Evolutionary conservation across 805 yeast species (phyloP), one percentile per base, ranked within the genome.

Genomic region (Myxozyma vanderwaltii): DNA sequence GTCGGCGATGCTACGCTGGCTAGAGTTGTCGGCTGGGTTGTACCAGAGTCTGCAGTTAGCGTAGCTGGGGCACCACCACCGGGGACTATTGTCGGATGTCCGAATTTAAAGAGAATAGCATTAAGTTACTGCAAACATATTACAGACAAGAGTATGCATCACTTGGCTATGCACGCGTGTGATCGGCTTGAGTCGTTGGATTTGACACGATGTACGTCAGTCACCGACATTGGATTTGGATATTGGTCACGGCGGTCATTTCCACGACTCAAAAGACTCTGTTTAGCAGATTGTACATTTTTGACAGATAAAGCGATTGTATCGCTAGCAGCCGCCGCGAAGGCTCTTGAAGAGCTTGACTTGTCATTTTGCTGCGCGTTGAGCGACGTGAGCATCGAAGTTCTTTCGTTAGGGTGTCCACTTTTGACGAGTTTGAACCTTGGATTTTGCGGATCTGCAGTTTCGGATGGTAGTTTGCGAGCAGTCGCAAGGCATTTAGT

Each of bases 401-500:
- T 85, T 1, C 71, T 88, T 21, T 79, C 87, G 61, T 73, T 84
- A 17, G 87, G 88, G n/a, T 86, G 90, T 68, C 85, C 82, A 50
- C 71, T 76, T 5, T 71, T 88, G 59, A 70, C 76, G 44, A 71
- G 73, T 21, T 72, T 88, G 61, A 85, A 86, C 65, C 70, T 87
- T 35, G 83, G 89, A 8, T 88, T 86, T 68, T 88, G 92, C 72
- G 92, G 92, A 3, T 80, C 87, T 31, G 91, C 92, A 0, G 90
- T 88, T 4, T 84, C 89, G 67, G 92, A 88, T 67, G 79, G 84
- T 17, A 83, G 90, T 0, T 70, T 87, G 40, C 77, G 82, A 38
- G 81, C 86, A 0, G 77, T 88, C 8, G 82, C 88, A 1, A 70
- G 82, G 35, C 81, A 83, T 63, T 73, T 86, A 61, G 73, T 78